phyloP scores from a whole-genome alignment of 106 monocot species.

The Allium fistulosum region DNA sequence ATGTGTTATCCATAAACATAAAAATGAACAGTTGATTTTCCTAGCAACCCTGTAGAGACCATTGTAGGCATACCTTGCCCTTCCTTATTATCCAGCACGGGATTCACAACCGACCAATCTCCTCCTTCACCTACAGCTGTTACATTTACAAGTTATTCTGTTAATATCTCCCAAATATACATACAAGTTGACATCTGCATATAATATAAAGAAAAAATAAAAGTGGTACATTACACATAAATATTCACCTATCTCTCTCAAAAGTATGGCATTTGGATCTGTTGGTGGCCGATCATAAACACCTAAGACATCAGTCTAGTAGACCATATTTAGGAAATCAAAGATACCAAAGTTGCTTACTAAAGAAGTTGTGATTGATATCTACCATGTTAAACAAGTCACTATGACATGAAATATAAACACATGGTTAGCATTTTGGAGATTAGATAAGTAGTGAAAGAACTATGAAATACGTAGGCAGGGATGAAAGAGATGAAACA shows the following conservation, averaged over 20 bases:
- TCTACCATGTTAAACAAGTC: no score
- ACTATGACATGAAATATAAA: no score
- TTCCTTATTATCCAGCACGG: slow-evolving; percentile 18
- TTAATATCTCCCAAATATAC: neutral
- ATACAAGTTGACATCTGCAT: no score
- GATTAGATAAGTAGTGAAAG: no score
- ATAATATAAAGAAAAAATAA: neutral
- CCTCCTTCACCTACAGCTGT: slow-evolving; percentile 75
- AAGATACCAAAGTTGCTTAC: neutral
- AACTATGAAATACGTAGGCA: no score
- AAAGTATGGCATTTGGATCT: slow-evolving; percentile 61
- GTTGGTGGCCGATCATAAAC: slow-evolving; percentile 89
- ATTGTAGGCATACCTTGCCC: slow-evolving; percentile 29
- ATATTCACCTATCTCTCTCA: slow-evolving; percentile 71
- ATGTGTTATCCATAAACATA: no score
- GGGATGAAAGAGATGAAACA: no score
- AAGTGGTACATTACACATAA: neutral
- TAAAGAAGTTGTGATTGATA: no score
- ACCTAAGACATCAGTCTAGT: slow-evolving; percentile 88
- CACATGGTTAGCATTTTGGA: no score
- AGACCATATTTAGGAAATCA: neutral
- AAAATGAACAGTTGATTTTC: no score
- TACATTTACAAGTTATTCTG: neutral
- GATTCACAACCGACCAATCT: slow-evolving; percentile 71
- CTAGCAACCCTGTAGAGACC: no score